Base-by-base conservation (phyloP, 2,329 filamentous ascomycete genomes). In the Diplodia seriata region DNA sequence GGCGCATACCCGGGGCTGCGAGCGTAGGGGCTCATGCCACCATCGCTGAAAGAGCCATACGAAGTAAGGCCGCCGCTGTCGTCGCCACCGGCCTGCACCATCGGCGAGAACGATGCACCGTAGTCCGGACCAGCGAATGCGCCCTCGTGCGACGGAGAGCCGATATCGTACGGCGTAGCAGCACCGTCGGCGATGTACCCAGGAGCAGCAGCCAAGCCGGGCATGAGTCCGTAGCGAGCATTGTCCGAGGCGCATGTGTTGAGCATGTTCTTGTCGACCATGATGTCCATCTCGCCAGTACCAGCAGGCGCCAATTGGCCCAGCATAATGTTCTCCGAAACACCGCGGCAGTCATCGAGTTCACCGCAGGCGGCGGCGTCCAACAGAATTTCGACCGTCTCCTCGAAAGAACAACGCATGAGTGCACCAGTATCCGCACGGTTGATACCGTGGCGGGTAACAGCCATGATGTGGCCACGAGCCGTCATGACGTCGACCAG, bases 321-420 rank as follows among this genome's bases (percentile, higher is more conserved):
- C 70, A 99, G 87, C 88, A 99, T 99, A 77, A 99, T 90, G 82
- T 99, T 99, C 82, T 99, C 95, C 18, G 95, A 98, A 62, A 99
- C 94, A 85, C 95, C 95, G 69, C 93, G 91, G 83, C 96, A 99
- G 80, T 99, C 95, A 76, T 99, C 95, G 38, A 99, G 86, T 80
- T 99, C 95, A 77, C 95, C 95, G 62, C 92, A 92, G 18, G 93
- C 93, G 29, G 95, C 95, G 70, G 95, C 96, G 77, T 99, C 95
- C 23, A 99, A 88, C 65, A 99, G 85, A 84, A 99, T 99, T 78
- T 99, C 96, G 50, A 99, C 95, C 0, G 95, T 99, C 80, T 99
- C 96, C 81, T 99, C 95, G 82, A 99, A 99, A 1, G 95, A 99
- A 85, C 96, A 99, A 79, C 95, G 91, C 95, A 99, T 99, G 74